Conservation (phyloP, 202 grass and related monocot genomes). For the Schoenoplectus triqueter region DNA sequence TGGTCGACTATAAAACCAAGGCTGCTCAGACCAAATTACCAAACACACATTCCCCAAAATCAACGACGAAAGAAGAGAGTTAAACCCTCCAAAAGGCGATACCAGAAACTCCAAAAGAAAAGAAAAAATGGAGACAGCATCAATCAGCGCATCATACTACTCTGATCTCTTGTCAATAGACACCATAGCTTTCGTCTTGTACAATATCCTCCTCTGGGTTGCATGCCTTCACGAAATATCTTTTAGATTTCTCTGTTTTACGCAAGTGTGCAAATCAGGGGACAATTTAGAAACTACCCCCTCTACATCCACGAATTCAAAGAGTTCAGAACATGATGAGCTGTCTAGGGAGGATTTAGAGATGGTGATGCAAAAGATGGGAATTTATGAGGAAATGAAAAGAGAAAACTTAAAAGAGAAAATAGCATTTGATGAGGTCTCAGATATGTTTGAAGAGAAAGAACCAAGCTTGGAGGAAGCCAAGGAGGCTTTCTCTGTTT, state of each 20-base stretch:
- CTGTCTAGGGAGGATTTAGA: slow-evolving; percentile 54
- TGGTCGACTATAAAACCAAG: slow-evolving; percentile 3
- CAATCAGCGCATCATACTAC: slow-evolving; percentile 40
- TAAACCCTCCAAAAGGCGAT: not conserved
- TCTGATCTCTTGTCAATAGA: slow-evolving; percentile 51
- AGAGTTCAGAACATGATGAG: slow-evolving; percentile 10
- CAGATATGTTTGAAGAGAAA: slow-evolving; percentile 70
- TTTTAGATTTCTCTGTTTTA: slow-evolving; percentile 18
- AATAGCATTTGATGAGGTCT: slow-evolving; percentile 60
- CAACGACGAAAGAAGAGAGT: not conserved
- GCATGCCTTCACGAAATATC: slow-evolving; percentile 44
- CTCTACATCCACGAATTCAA: not conserved
- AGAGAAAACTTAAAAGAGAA: slow-evolving; percentile 30
- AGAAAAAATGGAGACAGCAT: slow-evolving; percentile 30
- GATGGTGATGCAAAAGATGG: slow-evolving; percentile 59
- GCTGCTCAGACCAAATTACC: slow-evolving; percentile 6
- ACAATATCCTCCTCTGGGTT: slow-evolving; percentile 58
- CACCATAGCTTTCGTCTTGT: slow-evolving; percentile 50
- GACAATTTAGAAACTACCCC: not conserved
- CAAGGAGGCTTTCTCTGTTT: slow-evolving; percentile 62
- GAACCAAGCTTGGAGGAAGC: slow-evolving; percentile 69
- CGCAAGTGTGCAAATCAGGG: not conserved
- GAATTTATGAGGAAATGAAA: not conserved
- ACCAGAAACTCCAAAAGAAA: not conserved
- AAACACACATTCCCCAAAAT: not conserved